Conservation (phyloP, 805 yeast species). For the Candida ortonii region DNA sequence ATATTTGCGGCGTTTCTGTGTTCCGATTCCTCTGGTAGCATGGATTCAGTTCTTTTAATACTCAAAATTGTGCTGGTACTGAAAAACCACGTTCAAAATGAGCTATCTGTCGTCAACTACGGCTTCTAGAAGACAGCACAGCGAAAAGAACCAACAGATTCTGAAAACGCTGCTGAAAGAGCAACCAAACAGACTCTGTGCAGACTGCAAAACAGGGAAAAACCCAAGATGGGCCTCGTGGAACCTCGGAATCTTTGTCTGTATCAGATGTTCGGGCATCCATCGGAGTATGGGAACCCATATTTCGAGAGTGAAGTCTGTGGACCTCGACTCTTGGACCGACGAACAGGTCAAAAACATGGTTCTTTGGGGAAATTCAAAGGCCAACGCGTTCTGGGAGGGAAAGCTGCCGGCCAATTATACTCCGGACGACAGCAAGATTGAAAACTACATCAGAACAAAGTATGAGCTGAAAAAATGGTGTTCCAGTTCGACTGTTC, state of each 20-base stretch:
- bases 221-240: slow-evolving; percentile 99
- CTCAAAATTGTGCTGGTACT: no score
- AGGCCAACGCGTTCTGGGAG: slow-evolving; percentile 86
- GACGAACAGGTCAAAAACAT: slow-evolving; percentile 83
- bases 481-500: slow-evolving; percentile 56
- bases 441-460: slow-evolving; percentile 86
- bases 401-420: slow-evolving; percentile 65
- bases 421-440: slow-evolving; percentile 77
- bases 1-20: no score
- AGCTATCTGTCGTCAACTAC: no score
- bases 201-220: slow-evolving; percentile 84
- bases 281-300: slow-evolving; percentile 96
- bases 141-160: slow-evolving; percentile 62
- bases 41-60: no score
- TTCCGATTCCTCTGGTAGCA: no score
- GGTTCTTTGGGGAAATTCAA: slow-evolving; percentile 81
- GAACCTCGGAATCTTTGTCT: slow-evolving; percentile 89
- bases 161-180: slow-evolving; percentile 74
- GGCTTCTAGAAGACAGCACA: slow-evolving; percentile 20
- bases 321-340: slow-evolving; percentile 95
- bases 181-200: slow-evolving; percentile 74
- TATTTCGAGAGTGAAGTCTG: slow-evolving; percentile 87
- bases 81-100: no score
- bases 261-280: slow-evolving; percentile 94
- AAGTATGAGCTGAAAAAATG: slow-evolving; percentile 91